Conservation (phyloP, 208 protist species). For the Wallacemonas sp. region DNA sequence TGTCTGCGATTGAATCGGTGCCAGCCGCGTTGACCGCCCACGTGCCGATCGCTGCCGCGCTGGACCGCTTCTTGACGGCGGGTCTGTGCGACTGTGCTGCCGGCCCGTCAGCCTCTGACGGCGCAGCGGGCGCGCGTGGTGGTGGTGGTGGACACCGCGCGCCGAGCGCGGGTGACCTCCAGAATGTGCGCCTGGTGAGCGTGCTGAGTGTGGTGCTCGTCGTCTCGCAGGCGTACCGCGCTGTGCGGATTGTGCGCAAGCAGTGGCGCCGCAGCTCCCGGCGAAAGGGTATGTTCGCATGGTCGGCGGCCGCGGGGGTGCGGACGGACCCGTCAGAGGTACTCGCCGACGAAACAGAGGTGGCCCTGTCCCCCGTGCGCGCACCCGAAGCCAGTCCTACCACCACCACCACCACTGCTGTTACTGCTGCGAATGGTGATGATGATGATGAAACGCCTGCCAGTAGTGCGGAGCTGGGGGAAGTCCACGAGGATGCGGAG, state of each 20-base stretch:
- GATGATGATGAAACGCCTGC: too few species aligned
- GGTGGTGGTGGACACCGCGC: background rate
- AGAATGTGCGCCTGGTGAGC: background rate
- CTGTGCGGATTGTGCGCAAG: background rate
- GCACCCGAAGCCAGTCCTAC: too few species aligned
- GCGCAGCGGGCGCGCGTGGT: background rate
- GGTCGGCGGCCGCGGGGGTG: background rate
- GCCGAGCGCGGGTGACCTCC: background rate
- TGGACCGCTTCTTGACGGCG: slow-evolving; percentile 1
- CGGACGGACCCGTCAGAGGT: background rate
- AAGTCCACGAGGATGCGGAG: slow-evolving; percentile 23
- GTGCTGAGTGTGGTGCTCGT: background rate
- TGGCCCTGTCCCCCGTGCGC: too few species aligned
- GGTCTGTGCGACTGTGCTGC: background rate
- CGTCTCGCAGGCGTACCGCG: slow-evolving; percentile 1
- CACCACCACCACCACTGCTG: background rate
- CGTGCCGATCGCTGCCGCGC: background rate
- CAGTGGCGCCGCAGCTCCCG: slow-evolving; percentile 1
- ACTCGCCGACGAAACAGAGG: background rate
- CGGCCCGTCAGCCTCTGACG: background rate
- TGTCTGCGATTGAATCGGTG: background rate
- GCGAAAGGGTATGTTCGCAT: background rate
- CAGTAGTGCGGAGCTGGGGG: too few species aligned
- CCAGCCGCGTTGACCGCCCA: background rate
- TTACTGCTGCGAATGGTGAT: too few species aligned